Conservation (phyloP, 2,329 filamentous ascomycete genomes). For the Aspergillus ustus region DNA sequence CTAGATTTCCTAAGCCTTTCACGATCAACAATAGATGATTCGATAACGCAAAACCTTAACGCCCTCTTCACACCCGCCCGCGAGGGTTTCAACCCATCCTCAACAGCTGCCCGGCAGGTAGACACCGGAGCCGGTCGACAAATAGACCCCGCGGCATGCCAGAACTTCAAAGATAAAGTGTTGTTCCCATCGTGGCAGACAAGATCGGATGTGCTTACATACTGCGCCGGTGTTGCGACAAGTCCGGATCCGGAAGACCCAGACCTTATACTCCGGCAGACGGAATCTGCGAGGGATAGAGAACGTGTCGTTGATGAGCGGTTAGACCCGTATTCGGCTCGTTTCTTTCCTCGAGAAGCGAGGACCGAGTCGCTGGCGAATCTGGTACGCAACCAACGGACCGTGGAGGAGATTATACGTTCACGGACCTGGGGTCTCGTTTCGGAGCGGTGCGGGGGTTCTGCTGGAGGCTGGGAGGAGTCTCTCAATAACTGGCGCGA, state of each 20-base stretch:
- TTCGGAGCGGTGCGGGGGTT: conserved; percentile 71
- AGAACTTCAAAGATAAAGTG: conserved; percentile 73
- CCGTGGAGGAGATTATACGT: conserved; percentile 75
- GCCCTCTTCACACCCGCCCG: conserved; percentile 77
- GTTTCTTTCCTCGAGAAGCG: conserved; percentile 77
- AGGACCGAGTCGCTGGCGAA: conserved; percentile 78
- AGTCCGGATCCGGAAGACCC: conserved; percentile 87
- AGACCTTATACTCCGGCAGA: conserved; percentile 69
- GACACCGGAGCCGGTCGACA: conserved; percentile 54
- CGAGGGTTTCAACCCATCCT: conserved; percentile 75
- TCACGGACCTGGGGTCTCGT: conserved; percentile 81
- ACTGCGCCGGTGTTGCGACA: conserved; percentile 86
- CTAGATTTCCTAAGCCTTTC: conserved; percentile 90
- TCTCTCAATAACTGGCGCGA: conserved; percentile 67
- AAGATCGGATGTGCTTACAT: conserved; percentile 80
- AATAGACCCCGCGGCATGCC: conserved; percentile 68
- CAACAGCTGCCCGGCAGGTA: conserved; percentile 68
- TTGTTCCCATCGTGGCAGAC: conserved; percentile 89
- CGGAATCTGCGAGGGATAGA: conserved; percentile 71
- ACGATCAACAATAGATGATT: conserved; percentile 84
- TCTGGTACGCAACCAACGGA: conserved; percentile 73
- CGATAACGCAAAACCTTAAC: conserved; percentile 91
- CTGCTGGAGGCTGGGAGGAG: conserved; percentile 65
- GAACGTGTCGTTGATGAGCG: conserved; percentile 83
- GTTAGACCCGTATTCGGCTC: conserved; percentile 85